phyloP scores from a whole-genome alignment of 169 alveolate species.

The Plasmodium blacklocki region DNA sequence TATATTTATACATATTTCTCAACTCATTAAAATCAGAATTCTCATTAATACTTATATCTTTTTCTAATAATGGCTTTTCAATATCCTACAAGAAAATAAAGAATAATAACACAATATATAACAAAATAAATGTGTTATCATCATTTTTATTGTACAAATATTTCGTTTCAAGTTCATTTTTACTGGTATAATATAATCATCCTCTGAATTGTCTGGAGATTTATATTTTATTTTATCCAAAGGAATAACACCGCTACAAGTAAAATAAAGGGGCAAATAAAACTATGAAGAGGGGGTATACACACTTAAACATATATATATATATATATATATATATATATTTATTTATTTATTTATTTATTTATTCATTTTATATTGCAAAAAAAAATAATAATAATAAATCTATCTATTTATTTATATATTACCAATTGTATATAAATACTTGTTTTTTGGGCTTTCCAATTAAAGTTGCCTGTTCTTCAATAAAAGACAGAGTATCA shows the following conservation, averaged over 20 bases:
- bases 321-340: background rate
- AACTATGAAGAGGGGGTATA: background rate
- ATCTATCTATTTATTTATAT: background rate
- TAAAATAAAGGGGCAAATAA: background rate
- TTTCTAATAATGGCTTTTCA: slow-evolving; percentile 69
- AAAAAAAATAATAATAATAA: no score
- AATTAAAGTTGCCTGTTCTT: slow-evolving; percentile 84
- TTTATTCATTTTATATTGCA: no score
- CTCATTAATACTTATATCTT: slow-evolving; percentile 53
- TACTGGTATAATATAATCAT: slow-evolving; percentile 75
- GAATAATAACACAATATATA: no score
- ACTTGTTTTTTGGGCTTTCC: slow-evolving; percentile 88
- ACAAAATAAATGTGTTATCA: background rate
- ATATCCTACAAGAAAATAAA: slow-evolving; percentile 19
- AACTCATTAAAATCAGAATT: slow-evolving; percentile 58
- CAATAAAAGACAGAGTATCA: slow-evolving; percentile 85
- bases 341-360: slow-evolving; percentile 18
- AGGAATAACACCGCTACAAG: slow-evolving; percentile 56
- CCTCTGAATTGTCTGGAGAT: slow-evolving; percentile 28
- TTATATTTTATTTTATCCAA: slow-evolving; percentile 59
- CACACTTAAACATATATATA: background rate
- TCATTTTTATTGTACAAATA: background rate
- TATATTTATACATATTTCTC: slow-evolving; percentile 32
- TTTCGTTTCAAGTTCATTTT: background rate
- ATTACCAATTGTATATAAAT: slow-evolving; percentile 85